Evolutionary conservation across 2,329 filamentous ascomycete genomes (phyloP), one percentile per base, ranked within the genome.

Genomic region (Hypoxylon sp.): DNA sequence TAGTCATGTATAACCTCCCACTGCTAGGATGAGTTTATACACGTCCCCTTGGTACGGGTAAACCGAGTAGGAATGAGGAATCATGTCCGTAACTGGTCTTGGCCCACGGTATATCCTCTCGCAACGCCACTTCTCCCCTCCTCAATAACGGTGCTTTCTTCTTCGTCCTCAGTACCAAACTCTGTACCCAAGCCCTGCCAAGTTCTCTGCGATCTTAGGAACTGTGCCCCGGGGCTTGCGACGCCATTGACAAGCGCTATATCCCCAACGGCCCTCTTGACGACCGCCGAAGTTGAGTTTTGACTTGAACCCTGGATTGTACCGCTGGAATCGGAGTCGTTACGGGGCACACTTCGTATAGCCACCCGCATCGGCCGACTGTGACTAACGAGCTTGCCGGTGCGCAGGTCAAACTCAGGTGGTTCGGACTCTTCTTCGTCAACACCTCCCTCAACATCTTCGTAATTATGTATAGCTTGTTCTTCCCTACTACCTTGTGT

Each of bases 111-210:
- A 74, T 99, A 99, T 0, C 93, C 94, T 64, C 90, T 85, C 23
- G 94, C 94, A 48, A 97, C 85, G 11, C 94, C 94, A 59, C 86
- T 88, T 59, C 91, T 82, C 1, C 94, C 94, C 71, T 97, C 86
- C 67, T 96, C 91, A 49, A 99, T 81, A 12, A 82, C 69, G 1
- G 88, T 86, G 47, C 88, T 75, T n/a, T 75, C 75, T n/a, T 75
- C 75, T n/a, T 81, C 78, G 20, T 86, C 82, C 58, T 82, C 83
- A 1, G 47, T 59, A 71, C 80, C 78, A 63, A 91, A 95, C 68
- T 99, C 94, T 55, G 84, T 96, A 0, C 94, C 94, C 16, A 99
- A 73, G 0, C 94, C 94, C 66, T 88, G 88, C 94, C 94, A 99
- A 3, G 90, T 96, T 48, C 94, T 77, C 64, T 92, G 83, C 3